Evolutionary conservation across 83 land plant species (phyloP), one percentile per base, ranked within the genome.

Genomic region (Larix sibirica): DNA sequence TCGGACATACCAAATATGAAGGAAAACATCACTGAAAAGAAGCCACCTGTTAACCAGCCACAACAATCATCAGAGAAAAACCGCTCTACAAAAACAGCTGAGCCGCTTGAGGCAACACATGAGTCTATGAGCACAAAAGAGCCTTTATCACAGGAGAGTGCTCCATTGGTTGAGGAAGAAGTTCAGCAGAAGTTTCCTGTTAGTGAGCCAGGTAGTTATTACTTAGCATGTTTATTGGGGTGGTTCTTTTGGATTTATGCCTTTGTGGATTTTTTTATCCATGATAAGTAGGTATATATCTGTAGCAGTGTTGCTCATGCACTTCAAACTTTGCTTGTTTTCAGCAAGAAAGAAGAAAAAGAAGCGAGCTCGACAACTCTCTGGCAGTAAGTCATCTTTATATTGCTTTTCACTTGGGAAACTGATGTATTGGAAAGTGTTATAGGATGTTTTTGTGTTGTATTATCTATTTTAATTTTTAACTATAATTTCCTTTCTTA

Each of bases 161-260:
- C 89, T 84, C 89, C 83, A 13, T 42, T 81, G 50, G 84, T 77
- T 26, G 95, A 89, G 4, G 96, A 94, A 65, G 94, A 94, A 83
- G 94, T 90, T 70, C 96, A 94, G 81, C 94, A 94, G 83, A 91
- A 90, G 82, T 33, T 79, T 18, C 74, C 85, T 84, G 71, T 83
- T 83, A 85, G 70, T 16, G 91, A 90, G 38, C 89, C 87, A 84
- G 94, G 92, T 90, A 80, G 20, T 38, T 73, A n/a, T 16, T 18
- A 36, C 44, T 62, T 10, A 26, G 18, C 16, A 24, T 13, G 24
- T 74, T 47, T 74, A 44, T 74, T 74, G 8, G 13, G 23, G 13
- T 47, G 50, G 24, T 36, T 28, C 81, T 63, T 80, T 4, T 58
- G 14, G 62, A n/a, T 60, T 5, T 18, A 31, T 36, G 9, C 6